phyloP scores from a whole-genome alignment of 208 protist genomes.

The Acanthamoeba quina region DNA sequence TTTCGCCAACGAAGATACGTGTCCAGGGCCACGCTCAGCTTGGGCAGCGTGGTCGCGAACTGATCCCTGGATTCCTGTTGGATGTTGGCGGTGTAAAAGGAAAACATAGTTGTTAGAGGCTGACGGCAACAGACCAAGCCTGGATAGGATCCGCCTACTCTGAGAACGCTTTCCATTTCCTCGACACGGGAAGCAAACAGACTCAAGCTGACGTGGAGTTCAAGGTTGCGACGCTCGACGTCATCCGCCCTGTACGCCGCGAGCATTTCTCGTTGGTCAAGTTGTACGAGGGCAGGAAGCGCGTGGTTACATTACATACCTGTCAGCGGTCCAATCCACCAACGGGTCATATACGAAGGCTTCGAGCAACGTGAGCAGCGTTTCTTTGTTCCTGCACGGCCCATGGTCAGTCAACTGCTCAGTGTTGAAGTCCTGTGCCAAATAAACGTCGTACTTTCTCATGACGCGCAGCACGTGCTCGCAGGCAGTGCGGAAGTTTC shows the following conservation, averaged over 20 bases:
- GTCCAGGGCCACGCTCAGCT: not conserved
- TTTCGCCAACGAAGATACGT: not conserved
- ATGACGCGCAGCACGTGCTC: slow-evolving; percentile 93
- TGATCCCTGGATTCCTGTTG: slow-evolving; percentile 34
- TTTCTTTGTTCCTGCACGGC: slow-evolving; percentile 38
- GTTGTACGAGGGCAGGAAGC: not conserved
- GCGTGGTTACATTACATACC: not conserved
- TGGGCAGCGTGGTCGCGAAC: not conserved
- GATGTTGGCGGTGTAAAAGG: not conserved
- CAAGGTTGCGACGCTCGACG: slow-evolving; percentile 42
- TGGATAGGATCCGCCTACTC: not conserved
- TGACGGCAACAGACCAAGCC: not conserved
- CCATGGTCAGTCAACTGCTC: not conserved
- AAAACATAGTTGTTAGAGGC: not conserved
- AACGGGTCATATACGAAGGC: slow-evolving; percentile 93
- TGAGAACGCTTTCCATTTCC: slow-evolving; percentile 60
- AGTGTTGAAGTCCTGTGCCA: not conserved
- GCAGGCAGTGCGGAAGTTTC: slow-evolving; percentile 93
- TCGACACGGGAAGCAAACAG: slow-evolving; percentile 63
- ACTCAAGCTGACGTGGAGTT: slow-evolving; percentile 39
- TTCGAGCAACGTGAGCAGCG: slow-evolving; percentile 82
- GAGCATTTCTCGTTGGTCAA: not conserved
- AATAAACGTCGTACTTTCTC: slow-evolving; percentile 76
- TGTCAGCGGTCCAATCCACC: slow-evolving; percentile 76
- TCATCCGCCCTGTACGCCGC: slow-evolving; percentile 30